Evolutionary conservation across 176 grass and related monocot genomes (phyloP).

Genomic region (Aegilops longissima): DNA sequence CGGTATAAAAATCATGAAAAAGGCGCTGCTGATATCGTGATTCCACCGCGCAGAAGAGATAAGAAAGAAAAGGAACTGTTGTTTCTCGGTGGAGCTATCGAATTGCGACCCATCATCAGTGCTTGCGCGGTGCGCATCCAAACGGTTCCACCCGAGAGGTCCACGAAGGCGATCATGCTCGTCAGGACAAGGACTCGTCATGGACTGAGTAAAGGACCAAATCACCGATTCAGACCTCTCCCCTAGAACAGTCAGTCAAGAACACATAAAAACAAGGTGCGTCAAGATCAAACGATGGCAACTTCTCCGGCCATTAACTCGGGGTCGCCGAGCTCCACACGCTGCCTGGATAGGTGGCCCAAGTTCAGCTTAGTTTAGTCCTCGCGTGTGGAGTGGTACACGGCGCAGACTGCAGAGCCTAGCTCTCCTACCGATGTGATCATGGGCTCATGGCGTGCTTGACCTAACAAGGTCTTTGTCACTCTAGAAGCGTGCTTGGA

Average conservation of each 20-base stretch:
- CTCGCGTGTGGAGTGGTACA: conserved; percentile 10
- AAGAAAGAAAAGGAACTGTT: background rate
- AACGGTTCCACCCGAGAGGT: background rate
- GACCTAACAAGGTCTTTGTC: background rate
- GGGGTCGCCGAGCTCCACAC: background rate
- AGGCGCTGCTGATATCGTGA: background rate
- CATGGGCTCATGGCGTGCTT: conserved; percentile 4
- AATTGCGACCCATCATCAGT: background rate
- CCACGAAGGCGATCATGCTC: background rate
- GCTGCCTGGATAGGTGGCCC: background rate
- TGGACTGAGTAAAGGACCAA: conserved; percentile 26
- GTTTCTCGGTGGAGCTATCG: conserved; percentile 22
- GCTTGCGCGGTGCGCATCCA: background rate
- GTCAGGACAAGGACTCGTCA: conserved; percentile 19
- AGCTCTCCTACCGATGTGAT: conserved; percentile 1
- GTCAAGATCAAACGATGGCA: conserved; percentile 26
- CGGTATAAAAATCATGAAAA: background rate
- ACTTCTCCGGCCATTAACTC: conserved; percentile 28
- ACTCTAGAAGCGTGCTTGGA: conserved; percentile 19
- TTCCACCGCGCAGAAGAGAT: background rate
- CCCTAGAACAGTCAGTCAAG: conserved; percentile 18
- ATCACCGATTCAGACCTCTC: conserved; percentile 15
- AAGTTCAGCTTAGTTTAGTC: conserved; percentile 1
- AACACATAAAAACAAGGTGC: conserved; percentile 9
- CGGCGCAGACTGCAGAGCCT: background rate